These are phyloP conservation scores for Aegilops bicornis DNA, from an alignment of 176 grass and related monocot genomes.

Conservation along the genomic window DNA sequence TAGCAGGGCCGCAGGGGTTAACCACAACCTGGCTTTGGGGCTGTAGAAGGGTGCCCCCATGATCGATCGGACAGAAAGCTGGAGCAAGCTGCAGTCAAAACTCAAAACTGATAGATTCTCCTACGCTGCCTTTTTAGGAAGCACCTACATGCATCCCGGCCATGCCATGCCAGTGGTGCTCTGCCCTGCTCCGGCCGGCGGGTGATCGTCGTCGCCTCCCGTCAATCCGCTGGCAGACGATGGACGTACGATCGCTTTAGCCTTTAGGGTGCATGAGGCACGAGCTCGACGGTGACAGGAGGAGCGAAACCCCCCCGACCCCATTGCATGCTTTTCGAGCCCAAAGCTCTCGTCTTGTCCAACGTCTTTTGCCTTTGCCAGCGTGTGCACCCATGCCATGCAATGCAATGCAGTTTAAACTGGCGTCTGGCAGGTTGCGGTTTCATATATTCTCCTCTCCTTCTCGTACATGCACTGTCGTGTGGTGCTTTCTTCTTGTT, in stretches of 20 bases:
- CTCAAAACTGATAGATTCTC: conserved; percentile 34
- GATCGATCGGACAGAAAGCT: conserved; percentile 21
- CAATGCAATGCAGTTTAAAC: neutral
- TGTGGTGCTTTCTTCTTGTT: conserved; percentile 13
- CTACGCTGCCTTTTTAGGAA: neutral
- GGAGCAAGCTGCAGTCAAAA: conserved; percentile 1
- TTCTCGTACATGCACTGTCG: neutral
- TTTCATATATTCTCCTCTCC: neutral
- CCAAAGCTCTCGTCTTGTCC: conserved; percentile 2
- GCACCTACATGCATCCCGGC: neutral
- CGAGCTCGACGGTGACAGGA: neutral
- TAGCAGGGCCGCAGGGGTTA: neutral
- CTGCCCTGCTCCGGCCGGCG: neutral
- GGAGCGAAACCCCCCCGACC: neutral
- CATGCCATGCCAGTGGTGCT: neutral
- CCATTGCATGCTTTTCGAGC: conserved; percentile 2
- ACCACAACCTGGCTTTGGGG: neutral
- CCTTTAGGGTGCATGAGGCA: conserved; percentile 19
- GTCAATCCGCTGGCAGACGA: neutral
- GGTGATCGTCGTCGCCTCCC: conserved; percentile 17
- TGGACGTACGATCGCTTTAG: conserved; percentile 30
- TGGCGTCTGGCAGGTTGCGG: neutral
- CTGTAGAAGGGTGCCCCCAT: conserved; percentile 6
- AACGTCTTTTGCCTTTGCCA: neutral
- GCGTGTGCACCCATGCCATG: neutral